phyloP scores from a whole-genome alignment of 2,329 filamentous ascomycete genomes.

The Microdochium paspali region DNA sequence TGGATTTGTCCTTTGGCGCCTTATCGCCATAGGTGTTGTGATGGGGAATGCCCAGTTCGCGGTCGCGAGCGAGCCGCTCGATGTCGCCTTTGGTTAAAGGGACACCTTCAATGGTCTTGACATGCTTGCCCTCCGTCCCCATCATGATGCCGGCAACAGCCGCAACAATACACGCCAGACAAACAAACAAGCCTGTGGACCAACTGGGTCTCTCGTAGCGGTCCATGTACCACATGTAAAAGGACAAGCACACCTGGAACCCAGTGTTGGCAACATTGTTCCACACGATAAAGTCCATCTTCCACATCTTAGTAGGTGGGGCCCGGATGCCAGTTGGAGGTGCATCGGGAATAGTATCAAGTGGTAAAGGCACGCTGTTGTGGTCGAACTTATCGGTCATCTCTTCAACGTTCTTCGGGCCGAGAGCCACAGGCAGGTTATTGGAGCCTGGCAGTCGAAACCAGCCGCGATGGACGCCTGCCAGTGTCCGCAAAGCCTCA shows the following conservation, averaged over 20 bases:
- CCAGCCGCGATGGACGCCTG: constrained; percentile 68
- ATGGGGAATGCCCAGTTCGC: constrained; percentile 46
- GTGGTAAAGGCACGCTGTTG: constrained; percentile 51
- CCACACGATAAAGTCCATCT: constrained; percentile 72
- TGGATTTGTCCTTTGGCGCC: constrained; percentile 32
- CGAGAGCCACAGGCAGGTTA: constrained; percentile 40
- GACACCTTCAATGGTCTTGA: constrained; percentile 65
- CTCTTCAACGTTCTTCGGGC: constrained; percentile 39
- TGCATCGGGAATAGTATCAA: constrained; percentile 50
- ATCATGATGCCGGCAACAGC: constrained; percentile 60
- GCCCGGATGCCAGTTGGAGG: constrained; percentile 67
- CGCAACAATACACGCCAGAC: constrained; percentile 60
- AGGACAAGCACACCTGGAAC: constrained; percentile 62
- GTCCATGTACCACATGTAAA: constrained; percentile 77
- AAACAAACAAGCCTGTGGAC: constrained; percentile 73
- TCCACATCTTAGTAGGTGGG: constrained; percentile 59
- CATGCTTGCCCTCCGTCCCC: constrained; percentile 60
- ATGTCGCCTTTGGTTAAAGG: constrained; percentile 48
- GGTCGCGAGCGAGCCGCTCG: constrained; percentile 39
- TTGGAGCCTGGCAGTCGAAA: constrained; percentile 63
- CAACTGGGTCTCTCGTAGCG: constrained; percentile 66
- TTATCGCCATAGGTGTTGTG: constrained; percentile 48
- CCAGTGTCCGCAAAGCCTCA: constrained; percentile 55
- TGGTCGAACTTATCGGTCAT: constrained; percentile 26
- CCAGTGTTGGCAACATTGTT: constrained; percentile 72